Evolutionary conservation across 805 yeast genomes (phyloP), one percentile per base, ranked within the genome.

Genomic region (Yarrowia yakushimensis): DNA sequence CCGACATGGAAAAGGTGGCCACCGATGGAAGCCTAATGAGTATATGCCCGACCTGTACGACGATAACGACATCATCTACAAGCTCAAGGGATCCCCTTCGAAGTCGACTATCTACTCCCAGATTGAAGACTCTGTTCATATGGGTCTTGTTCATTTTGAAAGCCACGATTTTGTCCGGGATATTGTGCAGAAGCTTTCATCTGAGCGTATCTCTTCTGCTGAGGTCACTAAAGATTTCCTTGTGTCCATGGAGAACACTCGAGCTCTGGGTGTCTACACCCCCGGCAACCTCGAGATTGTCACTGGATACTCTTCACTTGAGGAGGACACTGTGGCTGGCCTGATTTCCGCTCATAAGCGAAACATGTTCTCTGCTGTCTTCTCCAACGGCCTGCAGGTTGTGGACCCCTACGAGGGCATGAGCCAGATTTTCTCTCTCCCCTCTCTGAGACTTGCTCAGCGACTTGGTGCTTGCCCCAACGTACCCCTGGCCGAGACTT

Each of bases 381-480:
- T 55, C 15, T 55, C 61, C 20, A 55, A 55, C 23, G 61, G 61
- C 1, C 36, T 55, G 7, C 61, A 55, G 13, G 39, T 55, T 2
- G 48, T 55, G 2, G 61, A 55, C 28, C 61, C 61, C 10, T 55
- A 55, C n/a, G 61, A 55, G 28, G 48, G 48, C 10, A 41, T 41
- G 48, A 28, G 39, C 17, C 48, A 55, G 30, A 31, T 55, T 12
- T 55, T 55, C 31, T 55, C 61, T 10, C 37, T 55, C 9, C 61
- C 61, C 12, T 55, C 61, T 15, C 30, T 55, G 12, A 18, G 48
- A 31, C 30, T 55, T 3, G 61, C 61, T 18, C 61, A 55, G 39
- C 61, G 61, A 6, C 48, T 55, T 3, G 61, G 46, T 15, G 37
- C 48, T 12, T 55, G 61, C 13, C 31, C 61, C 3, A 15, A 18